These are phyloP conservation scores for Dipteronia dyeriana DNA, from an alignment of 345 rosid species.

Conservation along the genomic window DNA sequence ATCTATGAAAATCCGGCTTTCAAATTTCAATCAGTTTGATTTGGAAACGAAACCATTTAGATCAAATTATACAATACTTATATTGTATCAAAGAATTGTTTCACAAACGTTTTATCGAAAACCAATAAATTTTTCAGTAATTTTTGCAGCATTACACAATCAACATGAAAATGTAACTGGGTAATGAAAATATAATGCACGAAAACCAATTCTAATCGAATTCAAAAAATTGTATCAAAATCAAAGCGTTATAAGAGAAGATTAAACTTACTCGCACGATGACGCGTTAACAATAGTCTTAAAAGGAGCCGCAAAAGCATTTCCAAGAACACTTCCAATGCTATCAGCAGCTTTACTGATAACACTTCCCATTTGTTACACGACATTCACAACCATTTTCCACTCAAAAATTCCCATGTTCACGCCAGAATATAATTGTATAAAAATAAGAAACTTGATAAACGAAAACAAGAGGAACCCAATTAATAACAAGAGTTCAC, in stretches of 20 bases:
- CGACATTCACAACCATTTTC: background rate
- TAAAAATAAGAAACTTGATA: background rate
- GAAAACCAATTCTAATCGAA: background rate
- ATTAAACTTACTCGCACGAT: conserved; percentile 45
- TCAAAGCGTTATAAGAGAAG: background rate
- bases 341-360: conserved; percentile 56
- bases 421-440: background rate
- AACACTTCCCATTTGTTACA: conserved; percentile 46
- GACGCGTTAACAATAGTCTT: conserved; percentile 53
- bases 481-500: background rate
- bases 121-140: background rate
- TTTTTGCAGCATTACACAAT: no score
- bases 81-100: background rate
- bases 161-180: background rate
- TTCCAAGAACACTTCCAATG: conserved; percentile 53
- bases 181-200: no score
- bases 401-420: background rate
- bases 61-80: no score
- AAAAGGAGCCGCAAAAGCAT: conserved; percentile 55
- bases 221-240: background rate
- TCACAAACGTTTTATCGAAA: background rate
- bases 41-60: background rate
- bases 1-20: no score
- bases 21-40: background rate
- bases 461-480: background rate